Evolutionary conservation across 2,329 filamentous ascomycete genomes (phyloP).

Genomic region (Microdochium bolleyi): DNA sequence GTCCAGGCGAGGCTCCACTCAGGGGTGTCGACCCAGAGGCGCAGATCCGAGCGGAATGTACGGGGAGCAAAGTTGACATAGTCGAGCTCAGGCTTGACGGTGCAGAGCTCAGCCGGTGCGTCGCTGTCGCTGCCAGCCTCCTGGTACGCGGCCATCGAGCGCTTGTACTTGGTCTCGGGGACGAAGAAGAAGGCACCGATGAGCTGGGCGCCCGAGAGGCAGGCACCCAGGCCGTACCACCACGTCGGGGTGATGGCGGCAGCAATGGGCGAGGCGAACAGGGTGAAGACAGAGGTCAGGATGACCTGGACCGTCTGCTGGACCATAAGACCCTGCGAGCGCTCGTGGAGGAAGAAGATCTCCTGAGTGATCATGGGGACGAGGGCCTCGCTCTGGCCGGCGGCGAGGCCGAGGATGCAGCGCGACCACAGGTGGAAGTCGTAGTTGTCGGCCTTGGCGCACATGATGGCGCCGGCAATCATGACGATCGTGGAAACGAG

Average conservation of each 20-base stretch:
- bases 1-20: slow-evolving; percentile 24
- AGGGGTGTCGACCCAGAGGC: slow-evolving; percentile 26
- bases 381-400: slow-evolving; percentile 21
- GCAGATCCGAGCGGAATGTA: slow-evolving; percentile 24
- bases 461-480: slow-evolving; percentile 15
- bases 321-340: slow-evolving; percentile 8
- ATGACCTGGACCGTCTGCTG: slow-evolving; percentile 9
- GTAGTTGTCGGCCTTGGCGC: slow-evolving; percentile 12
- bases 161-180: slow-evolving; percentile 9
- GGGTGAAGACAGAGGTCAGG: slow-evolving; percentile 8
- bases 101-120: slow-evolving; percentile 8
- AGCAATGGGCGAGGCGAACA: slow-evolving; percentile 11
- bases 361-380: slow-evolving; percentile 13
- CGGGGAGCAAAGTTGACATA: slow-evolving; percentile 24
- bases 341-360: slow-evolving; percentile 14
- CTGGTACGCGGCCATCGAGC: slow-evolving; percentile 23
- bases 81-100: slow-evolving; percentile 21
- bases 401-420: slow-evolving; percentile 19
- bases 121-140: slow-evolving; percentile 10
- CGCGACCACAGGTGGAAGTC: slow-evolving; percentile 16
- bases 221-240: slow-evolving; percentile 13
- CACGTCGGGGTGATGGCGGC: slow-evolving; percentile 6
- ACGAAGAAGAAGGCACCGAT: slow-evolving; percentile 9
- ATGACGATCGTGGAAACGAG: slow-evolving; percentile 17
- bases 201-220: slow-evolving; percentile 7